phyloP scores from a whole-genome alignment of 192 early-diverging fungal genomes.

The Dissophora ornata region DNA sequence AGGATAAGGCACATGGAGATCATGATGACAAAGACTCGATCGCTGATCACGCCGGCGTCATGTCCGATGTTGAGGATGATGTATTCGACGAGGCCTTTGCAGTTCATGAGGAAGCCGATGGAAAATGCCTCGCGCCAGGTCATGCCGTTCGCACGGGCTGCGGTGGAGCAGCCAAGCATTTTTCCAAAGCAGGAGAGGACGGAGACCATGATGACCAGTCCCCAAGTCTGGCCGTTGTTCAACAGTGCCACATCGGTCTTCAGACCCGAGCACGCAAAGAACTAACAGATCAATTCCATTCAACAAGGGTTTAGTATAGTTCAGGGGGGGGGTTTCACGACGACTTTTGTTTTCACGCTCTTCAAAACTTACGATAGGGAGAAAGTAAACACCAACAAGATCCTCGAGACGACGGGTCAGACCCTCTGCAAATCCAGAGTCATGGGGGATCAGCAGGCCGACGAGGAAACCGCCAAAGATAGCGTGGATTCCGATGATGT shows the following conservation, averaged over 20 bases:
- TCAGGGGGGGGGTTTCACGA: too few species aligned
- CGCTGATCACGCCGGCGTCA: conserved; percentile 83
- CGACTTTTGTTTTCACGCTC: too few species aligned
- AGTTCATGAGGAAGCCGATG: conserved; percentile 91
- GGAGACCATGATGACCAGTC: conserved; percentile 76
- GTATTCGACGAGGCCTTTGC: conserved; percentile 94
- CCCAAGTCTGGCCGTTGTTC: conserved; percentile 79
- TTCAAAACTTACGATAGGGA: conserved; percentile 86
- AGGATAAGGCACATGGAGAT: conserved; percentile 85
- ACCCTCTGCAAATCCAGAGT: conserved; percentile 83
- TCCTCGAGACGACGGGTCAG: conserved; percentile 93
- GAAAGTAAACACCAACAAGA: conserved; percentile 80
- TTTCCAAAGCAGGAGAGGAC: conserved; percentile 81
- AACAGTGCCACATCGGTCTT: conserved; percentile 83
- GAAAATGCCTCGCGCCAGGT: conserved; percentile 83
- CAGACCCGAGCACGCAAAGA: conserved; percentile 91
- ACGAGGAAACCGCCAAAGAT: conserved; percentile 93
- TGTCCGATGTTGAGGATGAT: conserved; percentile 94
- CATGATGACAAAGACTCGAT: conserved; percentile 52
- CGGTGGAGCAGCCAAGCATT: conserved; percentile 77
- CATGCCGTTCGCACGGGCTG: conserved; percentile 72
- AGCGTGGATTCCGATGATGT: conserved; percentile 85
- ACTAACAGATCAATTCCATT: too few species aligned
- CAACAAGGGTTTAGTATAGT: too few species aligned
- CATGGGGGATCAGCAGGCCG: conserved; percentile 87